Percentiles rank a stretch among this genome's conserved stretches.
These are phyloP conservation scores for Echium plantagineum DNA, from an alignment of 257 asterid genomes.

Conservation along the genomic window DNA sequence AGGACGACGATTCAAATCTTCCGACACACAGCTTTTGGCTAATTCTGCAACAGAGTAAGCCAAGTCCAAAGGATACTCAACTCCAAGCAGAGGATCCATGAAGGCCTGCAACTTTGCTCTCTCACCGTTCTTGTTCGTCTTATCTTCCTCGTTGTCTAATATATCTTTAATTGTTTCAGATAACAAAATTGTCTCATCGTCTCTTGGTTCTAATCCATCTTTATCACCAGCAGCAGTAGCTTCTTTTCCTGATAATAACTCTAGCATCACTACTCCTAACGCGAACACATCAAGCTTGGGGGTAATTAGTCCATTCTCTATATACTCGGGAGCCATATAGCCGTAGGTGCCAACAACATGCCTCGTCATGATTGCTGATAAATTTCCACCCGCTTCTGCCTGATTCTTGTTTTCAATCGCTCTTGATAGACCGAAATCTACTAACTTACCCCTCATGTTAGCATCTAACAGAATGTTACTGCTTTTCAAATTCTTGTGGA, in stretches of 20 bases:
- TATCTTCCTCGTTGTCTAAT: constrained; percentile 4
- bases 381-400: neutral
- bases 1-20: constrained; percentile 28
- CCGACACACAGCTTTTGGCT: constrained; percentile 38
- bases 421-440: constrained; percentile 34
- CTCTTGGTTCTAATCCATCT: neutral
- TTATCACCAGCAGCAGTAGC: neutral
- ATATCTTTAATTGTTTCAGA: constrained; percentile 20
- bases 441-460: constrained; percentile 38
- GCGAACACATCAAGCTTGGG: constrained; percentile 4
- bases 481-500: constrained; percentile 54
- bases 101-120: constrained; percentile 34
- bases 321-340: constrained; percentile 3
- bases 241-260: constrained; percentile 15
- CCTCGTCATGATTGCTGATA: constrained; percentile 17
- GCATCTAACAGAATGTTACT: constrained; percentile 40
- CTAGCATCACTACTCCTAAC: constrained; percentile 13
- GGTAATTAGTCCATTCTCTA: constrained; percentile 4
- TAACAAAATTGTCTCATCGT: constrained; percentile 5
- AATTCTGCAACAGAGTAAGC: constrained; percentile 42
- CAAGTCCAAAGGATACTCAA: constrained; percentile 34
- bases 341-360: constrained; percentile 13
- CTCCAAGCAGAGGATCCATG: constrained; percentile 31
- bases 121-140: constrained; percentile 5
- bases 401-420: constrained; percentile 10